Evolutionary conservation across 768 basidiomycete species (phyloP).

Genomic region (Neoboletus brunneissimus): DNA sequence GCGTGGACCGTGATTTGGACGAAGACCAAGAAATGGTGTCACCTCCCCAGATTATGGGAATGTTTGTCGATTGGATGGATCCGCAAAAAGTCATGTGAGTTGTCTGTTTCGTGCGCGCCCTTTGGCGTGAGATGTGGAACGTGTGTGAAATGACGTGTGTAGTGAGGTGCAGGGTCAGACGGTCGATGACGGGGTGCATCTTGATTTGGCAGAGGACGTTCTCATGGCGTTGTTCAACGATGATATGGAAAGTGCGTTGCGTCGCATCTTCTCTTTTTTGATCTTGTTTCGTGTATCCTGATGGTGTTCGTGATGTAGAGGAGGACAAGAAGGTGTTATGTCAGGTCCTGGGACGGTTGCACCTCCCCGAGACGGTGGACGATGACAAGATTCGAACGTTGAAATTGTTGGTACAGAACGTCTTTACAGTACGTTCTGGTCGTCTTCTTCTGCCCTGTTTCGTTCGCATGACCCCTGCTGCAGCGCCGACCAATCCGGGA

Average conservation of each 20-base stretch:
- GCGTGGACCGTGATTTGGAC: conserved; percentile 62
- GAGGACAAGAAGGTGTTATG: conserved; percentile 63
- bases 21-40: conserved; percentile 73
- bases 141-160: background rate
- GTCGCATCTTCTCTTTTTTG: background rate
- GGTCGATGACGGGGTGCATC: conserved; percentile 44
- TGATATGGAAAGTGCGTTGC: conserved; percentile 50
- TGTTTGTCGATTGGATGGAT: conserved; percentile 88
- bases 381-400: conserved; percentile 64
- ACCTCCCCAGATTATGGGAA: conserved; percentile 68
- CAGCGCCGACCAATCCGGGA: conserved; percentile 62
- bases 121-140: background rate
- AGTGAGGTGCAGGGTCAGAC: conserved; percentile 43
- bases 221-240: conserved; percentile 47
- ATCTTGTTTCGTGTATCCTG: too few species aligned
- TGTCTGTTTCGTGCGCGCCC: conserved; percentile 15
- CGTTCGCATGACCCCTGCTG: background rate
- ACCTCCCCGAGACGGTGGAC: conserved; percentile 69
- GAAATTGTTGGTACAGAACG: conserved; percentile 55
- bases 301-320: conserved; percentile 34
- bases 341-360: conserved; percentile 57
- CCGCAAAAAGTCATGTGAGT: conserved; percentile 65
- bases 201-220: conserved; percentile 55
- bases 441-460: too few species aligned
- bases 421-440: conserved; percentile 12